Percentiles rank a stretch among this genome's conserved stretches.
Conservation (phyloP, 495 filamentous ascomycete genomes). For the Trichoderma asperelloides region DNA sequence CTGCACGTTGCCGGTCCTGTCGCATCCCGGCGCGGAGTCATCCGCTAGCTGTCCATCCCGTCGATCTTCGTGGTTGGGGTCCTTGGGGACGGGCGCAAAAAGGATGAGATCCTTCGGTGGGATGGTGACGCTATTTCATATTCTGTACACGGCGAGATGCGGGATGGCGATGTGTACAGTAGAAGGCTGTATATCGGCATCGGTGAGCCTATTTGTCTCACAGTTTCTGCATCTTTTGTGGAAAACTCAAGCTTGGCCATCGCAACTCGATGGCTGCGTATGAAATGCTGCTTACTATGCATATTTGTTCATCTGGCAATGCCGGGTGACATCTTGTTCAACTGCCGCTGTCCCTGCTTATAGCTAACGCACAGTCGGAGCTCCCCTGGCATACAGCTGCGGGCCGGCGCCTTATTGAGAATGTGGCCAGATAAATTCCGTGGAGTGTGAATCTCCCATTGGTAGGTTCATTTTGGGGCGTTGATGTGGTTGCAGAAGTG, state of each 20-base stretch:
- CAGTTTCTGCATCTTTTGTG: too few relatives aligned
- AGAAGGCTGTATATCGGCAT: too few relatives aligned
- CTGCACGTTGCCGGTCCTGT: background rate
- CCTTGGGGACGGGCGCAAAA: background rate
- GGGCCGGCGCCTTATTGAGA: background rate
- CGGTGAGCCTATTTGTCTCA: too few relatives aligned
- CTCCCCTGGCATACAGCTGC: background rate
- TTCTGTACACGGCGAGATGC: background rate
- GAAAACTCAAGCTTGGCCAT: too few relatives aligned
- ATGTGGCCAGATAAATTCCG: background rate
- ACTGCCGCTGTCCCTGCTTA: slow-evolving; percentile 5
- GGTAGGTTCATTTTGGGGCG: background rate
- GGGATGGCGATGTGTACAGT: background rate
- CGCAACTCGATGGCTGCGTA: too few relatives aligned
- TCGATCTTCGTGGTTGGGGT: too few relatives aligned
- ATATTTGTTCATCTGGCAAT: background rate
- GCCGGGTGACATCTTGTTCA: background rate
- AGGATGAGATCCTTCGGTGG: background rate
- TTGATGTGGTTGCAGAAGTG: background rate
- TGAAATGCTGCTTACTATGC: background rate
- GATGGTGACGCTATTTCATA: too few relatives aligned
- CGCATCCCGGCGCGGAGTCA: background rate
- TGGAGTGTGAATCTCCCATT: background rate
- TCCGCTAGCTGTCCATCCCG: too few relatives aligned
- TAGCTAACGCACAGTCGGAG: background rate